These are phyloP conservation scores for Neospermospora avenae DNA, from an alignment of 2,329 filamentous ascomycete genomes.

Conservation along the genomic window DNA sequence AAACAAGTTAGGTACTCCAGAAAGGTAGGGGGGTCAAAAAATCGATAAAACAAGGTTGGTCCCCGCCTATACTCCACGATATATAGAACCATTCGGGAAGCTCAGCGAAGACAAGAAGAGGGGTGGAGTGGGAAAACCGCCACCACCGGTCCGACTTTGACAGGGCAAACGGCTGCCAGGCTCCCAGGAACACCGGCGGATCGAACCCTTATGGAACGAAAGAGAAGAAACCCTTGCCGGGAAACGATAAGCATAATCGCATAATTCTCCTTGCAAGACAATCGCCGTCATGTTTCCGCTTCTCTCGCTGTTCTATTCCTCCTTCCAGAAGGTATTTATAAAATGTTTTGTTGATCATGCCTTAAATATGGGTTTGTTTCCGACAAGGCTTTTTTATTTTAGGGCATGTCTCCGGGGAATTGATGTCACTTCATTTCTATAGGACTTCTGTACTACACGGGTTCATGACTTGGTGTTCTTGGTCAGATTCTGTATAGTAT, in stretches of 20 bases:
- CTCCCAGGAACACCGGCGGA: not conserved
- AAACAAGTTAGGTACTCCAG: not conserved
- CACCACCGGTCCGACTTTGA: not conserved
- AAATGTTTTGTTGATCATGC: not conserved
- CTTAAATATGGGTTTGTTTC: not conserved
- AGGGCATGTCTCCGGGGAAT: not conserved
- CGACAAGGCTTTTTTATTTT: not conserved
- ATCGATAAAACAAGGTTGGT: slow-evolving; percentile 6
- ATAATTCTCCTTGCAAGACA: not conserved
- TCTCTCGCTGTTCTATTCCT: not conserved
- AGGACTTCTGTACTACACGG: not conserved
- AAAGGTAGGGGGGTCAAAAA: not conserved
- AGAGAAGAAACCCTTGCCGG: not conserved
- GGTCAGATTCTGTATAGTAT: not conserved
- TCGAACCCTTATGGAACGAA: not conserved
- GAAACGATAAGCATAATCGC: slow-evolving; percentile 2
- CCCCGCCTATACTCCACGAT: slow-evolving; percentile 9
- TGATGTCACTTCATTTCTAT: not conserved
- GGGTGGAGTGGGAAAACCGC: not conserved
- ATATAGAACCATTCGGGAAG: slow-evolving; percentile 6
- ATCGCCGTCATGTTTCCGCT: not conserved
- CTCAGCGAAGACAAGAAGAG: not conserved
- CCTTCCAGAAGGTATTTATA: not conserved
- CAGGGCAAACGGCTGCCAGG: not conserved
- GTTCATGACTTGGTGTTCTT: not conserved